Evolutionary conservation across 2,329 filamentous ascomycete genomes (phyloP), one percentile per base, ranked within the genome.

Genomic region (Cercospora sp.): DNA sequence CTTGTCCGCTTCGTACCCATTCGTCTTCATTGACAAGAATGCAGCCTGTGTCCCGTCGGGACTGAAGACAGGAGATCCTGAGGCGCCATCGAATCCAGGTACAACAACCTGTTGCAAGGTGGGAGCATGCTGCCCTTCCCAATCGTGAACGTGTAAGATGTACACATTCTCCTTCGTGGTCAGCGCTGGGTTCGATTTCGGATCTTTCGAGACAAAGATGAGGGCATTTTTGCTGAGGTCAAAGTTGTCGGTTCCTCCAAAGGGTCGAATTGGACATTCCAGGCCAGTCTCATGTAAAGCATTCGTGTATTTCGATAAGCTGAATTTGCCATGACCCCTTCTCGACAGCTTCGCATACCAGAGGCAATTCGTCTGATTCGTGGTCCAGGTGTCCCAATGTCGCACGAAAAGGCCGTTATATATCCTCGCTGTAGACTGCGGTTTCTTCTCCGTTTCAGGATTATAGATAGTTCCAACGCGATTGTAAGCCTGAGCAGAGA

Each of bases 131-230:
- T 79, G 72, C 62, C 88, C 84, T 5, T 83, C 79, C 75, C 90
- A 93, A 3, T 84, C 86, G 61, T 84, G 82, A 34, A 93, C 81
- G 0, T 89, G 86, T 3, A 91, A 85, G 58, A 90, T 87, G 79
- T 95, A 97, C 34, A 96, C 85, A 75, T 95, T 91, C 0, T 90
- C 90, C 75, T 94, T 94, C 5, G 93, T 97, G 78, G 91, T 88
- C 66, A 91, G 86, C 0, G 91, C 91, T 3, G 87, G 88, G 74
- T 91, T 88, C 28, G 93, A 79, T 10, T 87, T 82, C 0, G 91
- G 91, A 74, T 93, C 91, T 73, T 92, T 92, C 8, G 91, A 86
- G 9, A 93, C 87, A 74, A 94, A 94, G 6, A 89, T 87, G 63
- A 94, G 84, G 0, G 90, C 91, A 55, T 82, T 79, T 32, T 81